Evolutionary conservation across 2,329 filamentous ascomycete species (phyloP), one percentile per base, ranked within the genome.

Genomic region (Diaporthe eres): DNA sequence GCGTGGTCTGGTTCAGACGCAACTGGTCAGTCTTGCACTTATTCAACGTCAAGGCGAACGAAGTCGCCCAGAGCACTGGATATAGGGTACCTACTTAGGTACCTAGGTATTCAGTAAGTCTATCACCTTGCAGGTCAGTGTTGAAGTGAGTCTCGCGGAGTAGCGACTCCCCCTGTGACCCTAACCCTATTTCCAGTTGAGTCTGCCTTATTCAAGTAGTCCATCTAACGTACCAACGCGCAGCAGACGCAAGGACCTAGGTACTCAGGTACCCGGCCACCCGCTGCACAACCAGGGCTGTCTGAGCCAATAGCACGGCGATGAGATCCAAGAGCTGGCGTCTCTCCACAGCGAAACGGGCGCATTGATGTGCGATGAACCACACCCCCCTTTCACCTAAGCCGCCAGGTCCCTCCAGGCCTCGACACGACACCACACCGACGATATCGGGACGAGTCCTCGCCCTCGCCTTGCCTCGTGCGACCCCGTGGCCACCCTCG

Each of bases 391-490:
- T 70, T 55, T 55, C 65, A 70, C 47, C 34, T 12, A 28, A 70
- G 65, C 65, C 49, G 49, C 49, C 49, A 53, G 49, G 47, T 39
- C 44, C 53, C 60, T 39, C 25, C 58, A 47, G 31, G 37, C 61
- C 49, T 58, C 63, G 51, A 70, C 72, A 57, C 49, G 72, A 67
- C 72, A 53, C 49, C 72, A 58, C 61, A 68, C 61, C 51, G 49
- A 55, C 65, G 65, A 55, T 42, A 70, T 70, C 49, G 49, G 65
- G 65, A 70, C 68, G 58, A 72, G 51, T 60, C 42, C 37, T 39
- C 19, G 42, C 34, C 37, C 58, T 72, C 58, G 28, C 58, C 8
- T 22, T 55, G 39, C 31, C 53, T 51, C 42, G 39, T 53, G 22
- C 53, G 68, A 65, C 28, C 70, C 71, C 53, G 42, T 61, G 42